Base-by-base conservation (phyloP, 805 yeast genomes). In the Saccharomycopsis lassenensis region DNA sequence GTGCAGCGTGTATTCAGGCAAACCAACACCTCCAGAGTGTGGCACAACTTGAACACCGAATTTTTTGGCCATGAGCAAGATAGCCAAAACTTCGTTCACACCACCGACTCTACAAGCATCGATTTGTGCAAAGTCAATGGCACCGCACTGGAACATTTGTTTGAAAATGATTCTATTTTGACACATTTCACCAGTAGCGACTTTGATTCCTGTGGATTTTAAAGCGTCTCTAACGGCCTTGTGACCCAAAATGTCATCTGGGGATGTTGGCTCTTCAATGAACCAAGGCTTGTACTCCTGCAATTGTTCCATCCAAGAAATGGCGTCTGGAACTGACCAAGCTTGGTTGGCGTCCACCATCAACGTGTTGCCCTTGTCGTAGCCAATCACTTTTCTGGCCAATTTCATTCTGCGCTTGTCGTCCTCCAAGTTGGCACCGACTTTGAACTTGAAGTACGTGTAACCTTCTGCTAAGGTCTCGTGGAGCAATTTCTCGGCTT, bases 341-440 rank as follows among this genome's bases (percentile, higher is more conserved):
- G 55, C 57, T 42, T 55, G 60, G 40, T 55, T 55, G 26, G 60
- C 60, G 33, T 55, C 60, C 21, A 55, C 51, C 60, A 55, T 55
- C 26, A 55, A 37, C 16, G 47, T 46, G 22, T 47, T 39, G 7
- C 50, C 54, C 8, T 55, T 52, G 23, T 57, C 59, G 29, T 57
- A 56, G 5, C 68, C 69, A 26, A 63, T 46, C 7, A 60, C 57
- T 32, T 62, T 63, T 32, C 67, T 48, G 7, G 62, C 66, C 5
- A 61, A 45, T 26, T 48, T 37, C 35, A 62, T 46, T 29, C 68
- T 48, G 28, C 57, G 45, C 28, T 50, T 49, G 41, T 62, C 68
- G n/a, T 54, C 54, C 10, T 48, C 52, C n/a, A 61, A 45, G 35
- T 54, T 53, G 23, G 57, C 55, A 4, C 68, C 67, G 16, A 61